Conservation (phyloP, 805 yeast species). For the Yamadazyma phyllophila region DNA sequence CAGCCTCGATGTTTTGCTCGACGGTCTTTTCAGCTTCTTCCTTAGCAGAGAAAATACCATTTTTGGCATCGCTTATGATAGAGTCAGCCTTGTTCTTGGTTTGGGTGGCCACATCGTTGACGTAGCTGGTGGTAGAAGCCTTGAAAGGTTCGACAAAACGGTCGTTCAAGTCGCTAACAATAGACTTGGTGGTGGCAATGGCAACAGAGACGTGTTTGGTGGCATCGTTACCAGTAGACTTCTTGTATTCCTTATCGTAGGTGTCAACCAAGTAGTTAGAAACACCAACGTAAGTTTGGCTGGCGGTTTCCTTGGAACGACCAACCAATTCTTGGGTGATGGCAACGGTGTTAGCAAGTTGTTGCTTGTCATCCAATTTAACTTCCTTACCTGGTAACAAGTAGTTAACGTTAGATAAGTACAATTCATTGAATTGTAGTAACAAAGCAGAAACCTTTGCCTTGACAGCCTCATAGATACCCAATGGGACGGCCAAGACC, state of each 20-base stretch:
- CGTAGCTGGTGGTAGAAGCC: slow-evolving; percentile 38
- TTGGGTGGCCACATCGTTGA: slow-evolving; percentile 31
- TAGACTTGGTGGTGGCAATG: slow-evolving; percentile 5
- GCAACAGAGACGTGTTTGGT: slow-evolving; percentile 20
- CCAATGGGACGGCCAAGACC: slow-evolving; percentile 6
- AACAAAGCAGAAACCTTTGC: not conserved
- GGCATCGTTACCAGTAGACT: slow-evolving; percentile 10
- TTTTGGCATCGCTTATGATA: slow-evolving; percentile 13
- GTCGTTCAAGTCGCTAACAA: slow-evolving; percentile 24
- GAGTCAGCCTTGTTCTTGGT: slow-evolving; percentile 35
- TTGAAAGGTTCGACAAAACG: slow-evolving; percentile 40
- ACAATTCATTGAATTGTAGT: slow-evolving; percentile 8
- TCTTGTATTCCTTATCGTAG: slow-evolving; percentile 31
- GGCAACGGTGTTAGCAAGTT: slow-evolving; percentile 18
- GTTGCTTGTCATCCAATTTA: slow-evolving; percentile 21
- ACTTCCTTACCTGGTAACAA: slow-evolving; percentile 27
- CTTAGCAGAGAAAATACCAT: slow-evolving; percentile 12
- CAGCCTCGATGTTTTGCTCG: not conserved
- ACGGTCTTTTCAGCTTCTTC: slow-evolving; percentile 1
- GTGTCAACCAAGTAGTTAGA: slow-evolving; percentile 30
- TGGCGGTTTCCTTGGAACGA: slow-evolving; percentile 23
- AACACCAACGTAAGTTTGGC: slow-evolving; percentile 15
- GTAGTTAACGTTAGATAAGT: slow-evolving; percentile 16
- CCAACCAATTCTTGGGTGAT: slow-evolving; percentile 20
- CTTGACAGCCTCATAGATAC: not conserved